Percentiles rank a stretch among this genome's conserved stretches.
These are phyloP conservation scores for Xylariaceae sp. DNA, from an alignment of 2,329 filamentous ascomycete species.

Conservation along the genomic window DNA sequence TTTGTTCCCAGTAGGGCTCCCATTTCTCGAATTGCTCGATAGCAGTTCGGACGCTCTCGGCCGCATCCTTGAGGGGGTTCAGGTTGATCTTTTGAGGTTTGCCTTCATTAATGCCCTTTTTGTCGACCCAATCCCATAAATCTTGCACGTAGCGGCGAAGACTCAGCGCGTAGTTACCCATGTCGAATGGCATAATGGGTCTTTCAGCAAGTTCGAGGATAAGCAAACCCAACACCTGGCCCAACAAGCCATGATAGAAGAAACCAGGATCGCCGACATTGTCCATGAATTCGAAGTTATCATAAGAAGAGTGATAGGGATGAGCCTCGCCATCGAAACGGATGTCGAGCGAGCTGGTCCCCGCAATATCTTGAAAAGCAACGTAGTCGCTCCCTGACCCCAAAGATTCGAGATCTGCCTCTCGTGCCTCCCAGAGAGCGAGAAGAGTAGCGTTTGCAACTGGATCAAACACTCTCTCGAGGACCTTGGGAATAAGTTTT, in stretches of 20 bases:
- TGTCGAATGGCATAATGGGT: conserved; percentile 77
- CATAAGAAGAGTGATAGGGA: conserved; percentile 81
- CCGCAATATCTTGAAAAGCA: conserved; percentile 86
- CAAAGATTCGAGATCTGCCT: conserved; percentile 61
- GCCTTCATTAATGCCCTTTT: conserved; percentile 43
- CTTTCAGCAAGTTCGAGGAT: conserved; percentile 80
- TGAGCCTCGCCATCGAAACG: conserved; percentile 65
- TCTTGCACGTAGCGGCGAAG: conserved; percentile 63
- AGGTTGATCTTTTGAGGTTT: conserved; percentile 44
- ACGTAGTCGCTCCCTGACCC: conserved; percentile 79
- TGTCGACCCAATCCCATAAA: conserved; percentile 61
- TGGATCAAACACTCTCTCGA: conserved; percentile 73
- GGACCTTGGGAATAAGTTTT: conserved; percentile 65
- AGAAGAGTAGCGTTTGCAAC: conserved; percentile 66
- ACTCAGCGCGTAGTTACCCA: conserved; percentile 66
- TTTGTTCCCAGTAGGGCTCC: conserved; percentile 72
- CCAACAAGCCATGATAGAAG: conserved; percentile 72
- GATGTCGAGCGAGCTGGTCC: conserved; percentile 82
- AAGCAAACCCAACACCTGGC: conserved; percentile 76
- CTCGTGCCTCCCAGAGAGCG: conserved; percentile 68
- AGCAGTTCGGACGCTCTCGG: conserved; percentile 55
- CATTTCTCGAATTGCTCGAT: conserved; percentile 68
- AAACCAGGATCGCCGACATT: conserved; percentile 78
- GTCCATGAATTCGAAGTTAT: conserved; percentile 84
- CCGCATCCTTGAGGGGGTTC: conserved; percentile 59